Evolutionary conservation across 2,329 filamentous ascomycete genomes (phyloP).

Genomic region (Diaporthe velutina): DNA sequence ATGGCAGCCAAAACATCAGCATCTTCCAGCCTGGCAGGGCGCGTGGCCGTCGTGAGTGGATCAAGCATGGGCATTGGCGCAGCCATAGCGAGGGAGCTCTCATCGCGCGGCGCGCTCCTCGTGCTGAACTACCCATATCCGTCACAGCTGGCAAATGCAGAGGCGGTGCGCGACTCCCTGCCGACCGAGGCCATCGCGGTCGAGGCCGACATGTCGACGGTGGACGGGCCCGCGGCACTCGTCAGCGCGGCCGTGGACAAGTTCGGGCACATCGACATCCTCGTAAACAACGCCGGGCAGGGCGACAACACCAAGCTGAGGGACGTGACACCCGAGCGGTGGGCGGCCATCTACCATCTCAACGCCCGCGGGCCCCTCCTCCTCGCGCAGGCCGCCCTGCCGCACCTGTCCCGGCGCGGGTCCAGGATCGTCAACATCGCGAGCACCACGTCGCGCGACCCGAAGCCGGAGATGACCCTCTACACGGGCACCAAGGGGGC

Average conservation of each 20-base stretch:
- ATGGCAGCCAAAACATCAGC: neutral
- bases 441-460: slow-evolving; percentile 35
- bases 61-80: neutral
- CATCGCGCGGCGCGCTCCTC: slow-evolving; percentile 14
- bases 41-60: neutral
- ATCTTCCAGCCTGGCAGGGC: neutral
- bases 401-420: neutral
- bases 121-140: slow-evolving; percentile 18
- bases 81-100: slow-evolving; percentile 30
- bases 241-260: neutral
- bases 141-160: neutral
- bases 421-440: slow-evolving; percentile 40
- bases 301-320: neutral
- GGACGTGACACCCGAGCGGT: slow-evolving; percentile 15
- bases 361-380: slow-evolving; percentile 28
- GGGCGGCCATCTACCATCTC: slow-evolving; percentile 17
- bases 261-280: slow-evolving; percentile 22
- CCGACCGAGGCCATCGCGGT: slow-evolving; percentile 59
- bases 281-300: slow-evolving; percentile 18
- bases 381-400: slow-evolving; percentile 24
- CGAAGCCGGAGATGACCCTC: slow-evolving; percentile 26
- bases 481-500: slow-evolving; percentile 39
- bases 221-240: slow-evolving; percentile 62
- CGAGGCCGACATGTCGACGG: slow-evolving; percentile 70
- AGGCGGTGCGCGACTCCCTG: slow-evolving; percentile 54